phyloP scores from a whole-genome alignment of 495 filamentous ascomycete genomes.

The Thermothielavioides terrestris region DNA sequence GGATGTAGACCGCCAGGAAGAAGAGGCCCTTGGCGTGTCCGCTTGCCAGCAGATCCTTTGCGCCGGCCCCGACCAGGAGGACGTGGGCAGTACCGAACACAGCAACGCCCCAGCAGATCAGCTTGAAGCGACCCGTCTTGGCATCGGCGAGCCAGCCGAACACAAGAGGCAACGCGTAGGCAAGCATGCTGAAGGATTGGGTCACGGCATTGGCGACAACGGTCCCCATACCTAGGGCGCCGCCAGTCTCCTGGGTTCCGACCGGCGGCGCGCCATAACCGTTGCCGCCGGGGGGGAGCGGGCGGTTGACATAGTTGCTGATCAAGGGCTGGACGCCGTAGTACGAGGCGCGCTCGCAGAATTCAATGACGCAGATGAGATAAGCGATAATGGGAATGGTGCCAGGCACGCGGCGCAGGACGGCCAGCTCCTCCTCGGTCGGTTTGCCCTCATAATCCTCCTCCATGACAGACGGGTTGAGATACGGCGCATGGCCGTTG shows the following conservation, averaged over 20 bases:
- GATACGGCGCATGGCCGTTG: constrained; percentile 12
- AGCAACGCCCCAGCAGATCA: constrained; percentile 53
- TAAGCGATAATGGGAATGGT: constrained; percentile 45
- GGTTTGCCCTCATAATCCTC: constrained; percentile 42
- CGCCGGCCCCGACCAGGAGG: constrained; percentile 52
- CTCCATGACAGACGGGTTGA: constrained; percentile 28
- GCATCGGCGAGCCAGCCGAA: constrained; percentile 51
- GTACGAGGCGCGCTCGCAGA: constrained; percentile 54
- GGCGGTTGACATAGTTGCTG: constrained; percentile 51
- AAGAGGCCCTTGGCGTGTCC: constrained; percentile 50
- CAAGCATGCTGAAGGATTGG: constrained; percentile 52
- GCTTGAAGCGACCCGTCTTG: constrained; percentile 49
- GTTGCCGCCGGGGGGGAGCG: constrained; percentile 49
- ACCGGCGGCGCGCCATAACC: constrained; percentile 51
- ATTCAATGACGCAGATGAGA: constrained; percentile 50
- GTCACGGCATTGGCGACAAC: constrained; percentile 51
- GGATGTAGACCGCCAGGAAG: constrained; percentile 49
- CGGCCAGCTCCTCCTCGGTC: constrained; percentile 47
- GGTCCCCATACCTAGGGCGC: constrained; percentile 52
- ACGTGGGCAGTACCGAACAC: constrained; percentile 62
- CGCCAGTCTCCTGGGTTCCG: constrained; percentile 46
- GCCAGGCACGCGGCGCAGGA: constrained; percentile 50
- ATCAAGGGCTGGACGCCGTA: constrained; percentile 50
- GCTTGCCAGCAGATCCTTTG: constrained; percentile 48
- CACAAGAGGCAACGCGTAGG: constrained; percentile 50